Evolutionary conservation across 495 filamentous ascomycete genomes (phyloP), one percentile per base, ranked within the genome.

Genomic region (Neurospora sp.): DNA sequence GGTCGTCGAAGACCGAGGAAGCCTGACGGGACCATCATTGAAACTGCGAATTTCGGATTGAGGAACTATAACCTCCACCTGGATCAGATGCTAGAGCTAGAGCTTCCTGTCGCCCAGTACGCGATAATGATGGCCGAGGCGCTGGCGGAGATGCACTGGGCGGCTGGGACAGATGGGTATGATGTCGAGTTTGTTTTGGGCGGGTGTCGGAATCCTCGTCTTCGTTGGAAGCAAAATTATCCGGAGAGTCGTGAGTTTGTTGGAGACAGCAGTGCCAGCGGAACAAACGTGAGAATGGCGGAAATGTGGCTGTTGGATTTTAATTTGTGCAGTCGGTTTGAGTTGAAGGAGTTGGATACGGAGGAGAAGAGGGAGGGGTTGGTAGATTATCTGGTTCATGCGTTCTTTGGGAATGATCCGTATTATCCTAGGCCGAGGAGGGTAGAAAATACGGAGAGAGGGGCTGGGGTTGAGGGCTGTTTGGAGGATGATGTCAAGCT

Each of bases 141-240:
- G 4, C 70, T 75, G 71, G 76, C 73, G 1, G 48, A 72, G 2
- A 40, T 78, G 48, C 76, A 76, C 69, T 78, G 73, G 76, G 72
- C 16, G 2, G 76, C 76, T 14, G 69, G 70, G 35, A 72, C 69
- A 7, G 75, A 78, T 35, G 73, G 44, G 0, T 42, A 70, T 20
- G 76, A 76, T 59, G 71, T 78, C 5, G 73, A 78, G 71, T 78
- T 78, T 38, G 76, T 78, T 18, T 41, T 78, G 16, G 74, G 76
- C 31, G 69, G 59, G 31, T 59, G 70, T 14, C 23, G 16, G 38
- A 69, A 20, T 39, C 1, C 10, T 39, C 10, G 39, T 39, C 39
- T 9, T 39, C 39, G 10, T 11, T 9, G 39, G 9, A 39, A 39
- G 10, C 39, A 39, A 39, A 3, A 9, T 69, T 4, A 18, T 7